Conservation (phyloP, 2,329 filamentous ascomycete species). For the Aureobasidium sp. region DNA sequence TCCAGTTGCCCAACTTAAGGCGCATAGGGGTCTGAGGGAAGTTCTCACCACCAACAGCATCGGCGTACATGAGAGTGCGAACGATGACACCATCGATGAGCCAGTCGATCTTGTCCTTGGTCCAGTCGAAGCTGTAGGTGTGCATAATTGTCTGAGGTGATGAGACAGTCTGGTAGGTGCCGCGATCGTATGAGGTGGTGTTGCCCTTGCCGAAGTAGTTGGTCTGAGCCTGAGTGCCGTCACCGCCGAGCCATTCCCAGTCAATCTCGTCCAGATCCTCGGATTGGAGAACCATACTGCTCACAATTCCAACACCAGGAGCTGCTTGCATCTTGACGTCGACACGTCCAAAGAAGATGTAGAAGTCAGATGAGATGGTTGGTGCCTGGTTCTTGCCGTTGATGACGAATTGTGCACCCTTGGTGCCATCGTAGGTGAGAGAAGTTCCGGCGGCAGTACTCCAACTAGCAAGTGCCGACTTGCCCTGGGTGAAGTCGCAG, state of each 20-base stretch:
- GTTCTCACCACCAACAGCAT: conserved; percentile 59
- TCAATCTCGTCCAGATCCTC: conserved; percentile 82
- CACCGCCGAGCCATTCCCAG: conserved; percentile 69
- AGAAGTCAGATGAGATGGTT: conserved; percentile 70
- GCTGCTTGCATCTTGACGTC: conserved; percentile 72
- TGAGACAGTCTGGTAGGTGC: conserved; percentile 50
- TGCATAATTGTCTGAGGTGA: conserved; percentile 51
- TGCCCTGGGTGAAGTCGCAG: conserved; percentile 45
- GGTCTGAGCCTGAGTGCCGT: conserved; percentile 53
- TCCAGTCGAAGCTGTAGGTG: conserved; percentile 68
- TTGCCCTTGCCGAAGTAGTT: conserved; percentile 73
- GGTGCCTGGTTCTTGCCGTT: conserved; percentile 63
- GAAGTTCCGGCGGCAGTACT: conserved; percentile 55
- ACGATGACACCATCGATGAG: conserved; percentile 60
- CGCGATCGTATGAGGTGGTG: conserved; percentile 62
- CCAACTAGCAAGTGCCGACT: conserved; percentile 53
- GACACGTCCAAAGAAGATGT: conserved; percentile 75
- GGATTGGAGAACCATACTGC: conserved; percentile 71
- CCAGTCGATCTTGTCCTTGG: conserved; percentile 47
- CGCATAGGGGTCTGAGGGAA: conserved; percentile 74
- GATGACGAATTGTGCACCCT: conserved; percentile 65
- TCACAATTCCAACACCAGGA: conserved; percentile 65
- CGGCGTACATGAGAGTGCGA: conserved; percentile 59
- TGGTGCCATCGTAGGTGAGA: conserved; percentile 49
- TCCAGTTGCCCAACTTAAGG: conserved; percentile 45